Percentiles rank a stretch among this genome's conserved stretches.
Conservation (phyloP, 140 eudicot genomes). For the Oenanthe javanica region DNA sequence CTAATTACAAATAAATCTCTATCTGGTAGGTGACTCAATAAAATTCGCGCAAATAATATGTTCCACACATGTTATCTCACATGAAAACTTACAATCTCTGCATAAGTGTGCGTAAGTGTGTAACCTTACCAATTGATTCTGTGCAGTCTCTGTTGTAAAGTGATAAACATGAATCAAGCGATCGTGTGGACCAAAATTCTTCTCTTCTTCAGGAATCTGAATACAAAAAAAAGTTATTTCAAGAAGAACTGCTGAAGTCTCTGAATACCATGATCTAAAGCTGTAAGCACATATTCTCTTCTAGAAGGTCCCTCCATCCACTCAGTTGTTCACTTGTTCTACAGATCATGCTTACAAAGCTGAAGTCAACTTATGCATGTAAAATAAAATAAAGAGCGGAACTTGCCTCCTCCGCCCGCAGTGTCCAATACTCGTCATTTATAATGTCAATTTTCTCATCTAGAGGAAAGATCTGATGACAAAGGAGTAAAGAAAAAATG, state of each 20-base stretch:
- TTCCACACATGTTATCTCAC: not conserved
- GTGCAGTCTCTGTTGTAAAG: constrained; percentile 69
- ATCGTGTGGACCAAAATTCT: constrained; percentile 61
- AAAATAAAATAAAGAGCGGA: not conserved
- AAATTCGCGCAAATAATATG: not conserved
- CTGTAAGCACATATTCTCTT: not conserved
- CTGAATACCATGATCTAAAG: not conserved
- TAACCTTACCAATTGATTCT: constrained; percentile 57
- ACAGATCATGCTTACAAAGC: not conserved
- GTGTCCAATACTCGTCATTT: constrained; percentile 69
- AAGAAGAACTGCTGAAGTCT: not conserved
- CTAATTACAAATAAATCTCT: not conserved
- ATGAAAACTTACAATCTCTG: not conserved
- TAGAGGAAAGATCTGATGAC: constrained; percentile 43
- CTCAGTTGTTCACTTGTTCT: not conserved
- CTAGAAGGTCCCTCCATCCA: not conserved
- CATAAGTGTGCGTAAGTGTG: not conserved
- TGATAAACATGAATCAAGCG: constrained; percentile 82
- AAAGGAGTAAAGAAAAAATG: not conserved
- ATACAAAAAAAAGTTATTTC: not conserved
- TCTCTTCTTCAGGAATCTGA: constrained; percentile 87
- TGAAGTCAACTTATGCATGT: not conserved
- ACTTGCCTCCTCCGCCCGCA: constrained; percentile 67
- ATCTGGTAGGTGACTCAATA: not conserved
- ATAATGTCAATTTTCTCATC: constrained; percentile 56